phyloP scores from a whole-genome alignment of 2,329 filamentous ascomycete genomes.

The Colletotrichum limetticola region DNA sequence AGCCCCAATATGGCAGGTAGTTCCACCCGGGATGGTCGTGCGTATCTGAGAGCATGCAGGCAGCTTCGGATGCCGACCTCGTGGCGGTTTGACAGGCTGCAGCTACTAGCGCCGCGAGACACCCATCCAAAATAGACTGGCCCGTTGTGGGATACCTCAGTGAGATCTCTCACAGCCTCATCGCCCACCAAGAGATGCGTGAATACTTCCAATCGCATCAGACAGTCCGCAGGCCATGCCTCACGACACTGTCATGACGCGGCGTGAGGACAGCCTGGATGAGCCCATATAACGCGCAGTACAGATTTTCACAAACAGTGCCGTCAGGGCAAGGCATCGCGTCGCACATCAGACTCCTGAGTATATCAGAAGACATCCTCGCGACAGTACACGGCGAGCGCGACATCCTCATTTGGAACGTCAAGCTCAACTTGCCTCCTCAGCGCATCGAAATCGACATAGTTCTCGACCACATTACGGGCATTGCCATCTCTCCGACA shows the following conservation, averaged over 20 bases:
- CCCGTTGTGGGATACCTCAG: not conserved
- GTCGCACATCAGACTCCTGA: constrained; percentile 13
- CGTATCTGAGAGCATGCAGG: not conserved
- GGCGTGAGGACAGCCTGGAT: not conserved
- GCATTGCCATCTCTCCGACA: constrained; percentile 16
- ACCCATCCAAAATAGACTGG: not conserved
- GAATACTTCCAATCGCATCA: not conserved
- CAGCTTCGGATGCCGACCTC: not conserved
- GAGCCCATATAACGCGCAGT: constrained; percentile 16
- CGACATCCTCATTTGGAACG: constrained; percentile 16
- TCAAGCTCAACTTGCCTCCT: constrained; percentile 5
- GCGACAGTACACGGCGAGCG: constrained; percentile 22
- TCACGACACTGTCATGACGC: not conserved
- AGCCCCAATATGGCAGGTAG: too few relatives aligned
- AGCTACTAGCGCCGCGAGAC: not conserved
- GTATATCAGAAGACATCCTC: not conserved
- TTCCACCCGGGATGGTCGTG: not conserved
- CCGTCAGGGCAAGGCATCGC: constrained; percentile 10
- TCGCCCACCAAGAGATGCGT: not conserved
- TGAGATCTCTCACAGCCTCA: not conserved
- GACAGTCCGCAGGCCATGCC: not conserved
- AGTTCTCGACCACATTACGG: constrained; percentile 17
- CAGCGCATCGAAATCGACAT: constrained; percentile 6
- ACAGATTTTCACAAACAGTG: constrained; percentile 20
- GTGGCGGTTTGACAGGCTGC: not conserved